These are phyloP conservation scores for Saturnispora silvae DNA, from an alignment of 805 yeast species.

Conservation along the genomic window DNA sequence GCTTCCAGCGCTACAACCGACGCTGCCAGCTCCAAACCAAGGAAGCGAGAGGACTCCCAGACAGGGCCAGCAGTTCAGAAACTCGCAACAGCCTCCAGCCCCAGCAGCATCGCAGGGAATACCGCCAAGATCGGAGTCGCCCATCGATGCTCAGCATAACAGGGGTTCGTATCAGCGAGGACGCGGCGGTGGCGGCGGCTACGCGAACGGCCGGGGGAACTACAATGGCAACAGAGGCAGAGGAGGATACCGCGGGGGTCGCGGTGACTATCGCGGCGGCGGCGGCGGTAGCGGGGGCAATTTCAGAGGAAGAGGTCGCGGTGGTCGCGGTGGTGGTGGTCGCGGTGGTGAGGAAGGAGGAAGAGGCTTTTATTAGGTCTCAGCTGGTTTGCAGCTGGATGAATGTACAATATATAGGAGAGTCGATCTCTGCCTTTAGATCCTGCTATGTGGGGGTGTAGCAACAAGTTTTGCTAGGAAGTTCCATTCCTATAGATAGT, in stretches of 20 bases:
- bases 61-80: not conserved
- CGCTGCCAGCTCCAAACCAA: not conserved
- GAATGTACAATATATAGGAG: too few relatives aligned
- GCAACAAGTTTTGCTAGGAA: too few relatives aligned
- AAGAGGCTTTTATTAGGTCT: not conserved
- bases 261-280: not conserved
- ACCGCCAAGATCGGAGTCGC: too few relatives aligned
- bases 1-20: not conserved
- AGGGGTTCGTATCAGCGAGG: too few relatives aligned
- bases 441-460: not conserved
- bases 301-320: not conserved
- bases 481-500: too few relatives aligned
- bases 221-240: too few relatives aligned
- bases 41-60: not conserved
- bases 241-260: not conserved
- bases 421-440: not conserved
- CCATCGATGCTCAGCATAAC: too few relatives aligned
- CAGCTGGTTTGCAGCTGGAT: not conserved
- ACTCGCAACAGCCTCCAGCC: not conserved
- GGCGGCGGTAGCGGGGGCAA: not conserved
- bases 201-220: too few relatives aligned
- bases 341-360: slow-evolving; percentile 2
- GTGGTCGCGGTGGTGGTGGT: slow-evolving; percentile 1
- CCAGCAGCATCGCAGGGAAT: not conserved
- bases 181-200: too few relatives aligned